These are phyloP conservation scores for Rhododendron henanense DNA, from an alignment of 148 eudicot species.

Conservation along the genomic window DNA sequence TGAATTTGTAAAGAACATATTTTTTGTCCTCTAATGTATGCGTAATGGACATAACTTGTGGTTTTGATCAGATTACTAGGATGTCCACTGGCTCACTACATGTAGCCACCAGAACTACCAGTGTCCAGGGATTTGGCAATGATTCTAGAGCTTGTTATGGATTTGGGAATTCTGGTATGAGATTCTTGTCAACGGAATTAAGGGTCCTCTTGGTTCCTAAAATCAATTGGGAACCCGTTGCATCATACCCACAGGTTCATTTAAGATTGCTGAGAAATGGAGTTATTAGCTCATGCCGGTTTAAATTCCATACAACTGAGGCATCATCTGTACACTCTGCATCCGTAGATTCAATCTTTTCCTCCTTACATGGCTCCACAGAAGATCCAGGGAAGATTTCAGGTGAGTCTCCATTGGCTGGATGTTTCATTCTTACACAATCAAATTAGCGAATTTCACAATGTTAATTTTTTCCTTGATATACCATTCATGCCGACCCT, in stretches of 20 bases:
- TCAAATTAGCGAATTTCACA: not conserved
- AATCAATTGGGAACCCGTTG: not conserved
- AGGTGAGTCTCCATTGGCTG: conserved; percentile 15
- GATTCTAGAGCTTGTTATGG: not conserved
- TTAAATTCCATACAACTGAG: not conserved
- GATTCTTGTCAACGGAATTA: conserved; percentile 6
- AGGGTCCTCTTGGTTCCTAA: not conserved
- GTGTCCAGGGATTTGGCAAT: not conserved
- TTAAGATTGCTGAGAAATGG: not conserved
- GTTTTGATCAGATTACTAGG: conserved; percentile 6
- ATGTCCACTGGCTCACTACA: conserved; percentile 4
- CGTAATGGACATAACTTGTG: not conserved
- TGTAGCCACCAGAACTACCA: conserved; percentile 5
- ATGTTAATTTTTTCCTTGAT: not conserved
- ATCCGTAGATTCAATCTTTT: conserved; percentile 15
- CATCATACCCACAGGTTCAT: not conserved
- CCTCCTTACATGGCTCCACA: conserved; percentile 10
- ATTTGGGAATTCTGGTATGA: conserved; percentile 2
- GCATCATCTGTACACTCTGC: conserved; percentile 10
- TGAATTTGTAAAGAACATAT: not conserved
- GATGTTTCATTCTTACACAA: not conserved
- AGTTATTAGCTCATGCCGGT: not conserved
- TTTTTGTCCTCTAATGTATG: not conserved
- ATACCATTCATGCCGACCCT: not conserved
- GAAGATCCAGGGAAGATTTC: conserved; percentile 7